Percentiles rank a stretch among this genome's conserved stretches.
phyloP scores from a whole-genome alignment of 2,329 filamentous ascomycete genomes.

The Dothideomycetes sp. region DNA sequence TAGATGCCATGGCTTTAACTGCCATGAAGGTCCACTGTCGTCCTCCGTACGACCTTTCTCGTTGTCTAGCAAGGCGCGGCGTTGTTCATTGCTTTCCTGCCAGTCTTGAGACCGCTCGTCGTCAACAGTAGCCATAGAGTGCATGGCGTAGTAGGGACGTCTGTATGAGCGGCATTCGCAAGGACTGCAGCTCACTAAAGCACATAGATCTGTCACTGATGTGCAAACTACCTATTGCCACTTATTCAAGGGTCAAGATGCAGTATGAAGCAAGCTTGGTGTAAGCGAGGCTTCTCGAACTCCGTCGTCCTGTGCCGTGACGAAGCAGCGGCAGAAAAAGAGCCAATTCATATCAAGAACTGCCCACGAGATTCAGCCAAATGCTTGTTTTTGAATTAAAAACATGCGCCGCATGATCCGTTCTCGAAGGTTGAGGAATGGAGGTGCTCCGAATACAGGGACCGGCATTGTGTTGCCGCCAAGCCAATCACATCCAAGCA shows the following conservation, averaged over 20 bases:
- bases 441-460: too few species aligned
- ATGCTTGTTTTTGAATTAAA: neutral
- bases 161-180: too few species aligned
- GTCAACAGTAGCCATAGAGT: neutral
- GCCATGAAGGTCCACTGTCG: neutral
- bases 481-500: too few species aligned
- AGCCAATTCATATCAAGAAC: slow-evolving; percentile 1
- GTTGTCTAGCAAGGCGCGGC: slow-evolving; percentile 17
- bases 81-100: slow-evolving; percentile 13
- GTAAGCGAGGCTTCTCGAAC: slow-evolving; percentile 1
- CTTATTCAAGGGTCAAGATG: too few species aligned
- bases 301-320: neutral
- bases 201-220: too few species aligned
- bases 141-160: too few species aligned
- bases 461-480: too few species aligned
- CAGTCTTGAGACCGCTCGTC: slow-evolving; percentile 3
- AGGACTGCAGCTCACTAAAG: too few species aligned
- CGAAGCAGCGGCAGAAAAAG: slow-evolving; percentile 1
- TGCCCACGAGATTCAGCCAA: neutral
- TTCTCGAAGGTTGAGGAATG: too few species aligned
- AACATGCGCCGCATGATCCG: slow-evolving; percentile 4
- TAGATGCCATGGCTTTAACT: slow-evolving; percentile 15
- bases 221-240: too few species aligned
- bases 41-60: slow-evolving; percentile 15
- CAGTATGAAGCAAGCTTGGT: too few species aligned